Evolutionary conservation across 2,329 filamentous ascomycete species (phyloP).

Genomic region (Seiridium cupressi): DNA sequence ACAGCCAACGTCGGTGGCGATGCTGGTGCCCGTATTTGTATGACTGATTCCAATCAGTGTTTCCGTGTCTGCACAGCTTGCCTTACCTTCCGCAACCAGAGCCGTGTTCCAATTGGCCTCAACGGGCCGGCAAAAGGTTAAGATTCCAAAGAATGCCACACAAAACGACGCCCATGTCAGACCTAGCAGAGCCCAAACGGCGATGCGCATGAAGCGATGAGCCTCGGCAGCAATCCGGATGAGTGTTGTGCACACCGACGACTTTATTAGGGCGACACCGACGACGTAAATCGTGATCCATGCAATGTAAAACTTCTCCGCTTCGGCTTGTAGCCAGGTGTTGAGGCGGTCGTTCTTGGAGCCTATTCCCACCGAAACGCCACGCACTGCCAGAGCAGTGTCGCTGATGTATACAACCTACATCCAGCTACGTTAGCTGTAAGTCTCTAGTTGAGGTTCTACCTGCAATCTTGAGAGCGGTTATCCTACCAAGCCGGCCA

Average conservation of each 20-base stretch:
- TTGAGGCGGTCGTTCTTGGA: not conserved
- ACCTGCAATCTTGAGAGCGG: not conserved
- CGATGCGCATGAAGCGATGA: not conserved
- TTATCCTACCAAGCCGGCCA: not conserved
- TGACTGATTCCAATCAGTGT: not conserved
- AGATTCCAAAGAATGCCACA: slow-evolving; percentile 6
- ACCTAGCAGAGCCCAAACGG: not conserved
- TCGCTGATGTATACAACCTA: slow-evolving; percentile 11
- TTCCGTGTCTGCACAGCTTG: not conserved
- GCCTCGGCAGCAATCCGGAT: not conserved
- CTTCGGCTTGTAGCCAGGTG: slow-evolving; percentile 1
- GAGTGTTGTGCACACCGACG: slow-evolving; percentile 3
- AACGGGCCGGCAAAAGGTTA: slow-evolving; percentile 5
- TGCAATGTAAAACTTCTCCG: slow-evolving; percentile 1
- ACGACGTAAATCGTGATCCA: slow-evolving; percentile 5
- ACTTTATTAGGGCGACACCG: slow-evolving; percentile 1
- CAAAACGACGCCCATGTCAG: slow-evolving; percentile 3
- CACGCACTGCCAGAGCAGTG: slow-evolving; percentile 5
- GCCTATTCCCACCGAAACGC: not conserved
- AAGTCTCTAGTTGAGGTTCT: not conserved
- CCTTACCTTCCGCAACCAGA: not conserved
- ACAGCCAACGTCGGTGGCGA: slow-evolving; percentile 3
- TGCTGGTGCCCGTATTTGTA: not conserved
- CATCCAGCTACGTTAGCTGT: not conserved
- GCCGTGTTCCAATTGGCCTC: slow-evolving; percentile 7